phyloP scores from a whole-genome alignment of 2,329 filamentous ascomycete species.

The Elsinoe perseae region DNA sequence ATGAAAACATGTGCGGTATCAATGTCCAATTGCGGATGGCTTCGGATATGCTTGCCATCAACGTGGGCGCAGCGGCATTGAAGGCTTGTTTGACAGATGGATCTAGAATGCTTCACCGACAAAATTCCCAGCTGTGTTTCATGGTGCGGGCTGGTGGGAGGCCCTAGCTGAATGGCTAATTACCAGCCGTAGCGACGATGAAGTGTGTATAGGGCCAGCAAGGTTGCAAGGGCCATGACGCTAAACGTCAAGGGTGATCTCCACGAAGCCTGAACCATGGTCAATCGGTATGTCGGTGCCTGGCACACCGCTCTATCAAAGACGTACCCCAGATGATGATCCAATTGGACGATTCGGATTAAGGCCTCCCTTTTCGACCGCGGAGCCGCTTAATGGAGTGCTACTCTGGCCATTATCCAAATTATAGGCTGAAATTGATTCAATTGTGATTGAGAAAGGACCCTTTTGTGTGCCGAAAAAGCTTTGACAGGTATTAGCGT shows the following conservation, averaged over 20 bases:
- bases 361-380: not conserved
- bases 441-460: constrained; percentile 52
- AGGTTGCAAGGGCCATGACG: not conserved
- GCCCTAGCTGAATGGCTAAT: not conserved
- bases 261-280: not conserved
- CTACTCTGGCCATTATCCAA: constrained; percentile 20
- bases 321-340: constrained; percentile 10
- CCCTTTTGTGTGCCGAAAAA: constrained; percentile 71
- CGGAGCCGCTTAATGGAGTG: not conserved
- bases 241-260: constrained; percentile 9
- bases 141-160: not conserved
- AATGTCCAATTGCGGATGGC: not conserved
- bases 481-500: constrained; percentile 38
- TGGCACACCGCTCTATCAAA: not conserved
- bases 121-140: not conserved
- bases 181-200: not conserved
- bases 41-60: not conserved
- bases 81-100: not conserved
- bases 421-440: constrained; percentile 47
- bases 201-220: constrained; percentile 7
- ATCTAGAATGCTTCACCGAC: not conserved
- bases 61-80: not conserved
- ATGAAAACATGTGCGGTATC: not conserved
- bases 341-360: not conserved
- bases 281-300: constrained; percentile 2